Evolutionary conservation across 495 filamentous ascomycete species (phyloP), one percentile per base, ranked within the genome.

Genomic region (Tetracladium marchalianum): DNA sequence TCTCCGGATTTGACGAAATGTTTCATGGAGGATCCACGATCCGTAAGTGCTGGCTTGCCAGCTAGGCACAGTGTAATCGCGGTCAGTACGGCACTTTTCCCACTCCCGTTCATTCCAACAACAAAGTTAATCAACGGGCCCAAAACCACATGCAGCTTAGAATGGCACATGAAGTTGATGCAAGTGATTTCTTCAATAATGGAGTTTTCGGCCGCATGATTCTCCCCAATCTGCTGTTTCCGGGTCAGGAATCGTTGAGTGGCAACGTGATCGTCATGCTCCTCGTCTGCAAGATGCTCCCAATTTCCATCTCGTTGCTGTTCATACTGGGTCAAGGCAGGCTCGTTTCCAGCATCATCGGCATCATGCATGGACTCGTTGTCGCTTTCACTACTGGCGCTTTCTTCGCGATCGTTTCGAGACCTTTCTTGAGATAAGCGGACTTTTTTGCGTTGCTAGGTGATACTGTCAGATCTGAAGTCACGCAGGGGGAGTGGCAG

Each of bases 101-200:
- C 92, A 57, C 92, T 97, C 35, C 92, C 92, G 62, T 99, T 99
- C 58, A 94, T 87, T 2, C 92, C 92, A 44, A 95, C 87, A 41
- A 99, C 88, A 64, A 97, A 99, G 62, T 97, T 99, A 53, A 97
- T 92, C 5, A 95, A 72, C 0, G 92, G 90, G 0, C 92, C 90
- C 13, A 99, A 70, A 34, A 83, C 75, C 39, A 94, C 82, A 43
- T 81, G 73, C 12, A 97, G 77, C 47, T 79, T 80, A 13, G 72
- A 66, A 57, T 99, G 92, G 57, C 90, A 96, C 92, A 97, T 95
- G 61, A 94, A 94, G 58, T 95, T 96, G 48, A 81, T 77, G 62
- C 86, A 93, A 41, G 77, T 82, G 31, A 96, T 81, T 43, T 77
- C 77, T 63, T 92, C 80, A 31, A 95, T 78, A 39, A 94, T 85